Evolutionary conservation across 768 basidiomycete genomes (phyloP).

Genomic region (Amanita pallidorosea): DNA sequence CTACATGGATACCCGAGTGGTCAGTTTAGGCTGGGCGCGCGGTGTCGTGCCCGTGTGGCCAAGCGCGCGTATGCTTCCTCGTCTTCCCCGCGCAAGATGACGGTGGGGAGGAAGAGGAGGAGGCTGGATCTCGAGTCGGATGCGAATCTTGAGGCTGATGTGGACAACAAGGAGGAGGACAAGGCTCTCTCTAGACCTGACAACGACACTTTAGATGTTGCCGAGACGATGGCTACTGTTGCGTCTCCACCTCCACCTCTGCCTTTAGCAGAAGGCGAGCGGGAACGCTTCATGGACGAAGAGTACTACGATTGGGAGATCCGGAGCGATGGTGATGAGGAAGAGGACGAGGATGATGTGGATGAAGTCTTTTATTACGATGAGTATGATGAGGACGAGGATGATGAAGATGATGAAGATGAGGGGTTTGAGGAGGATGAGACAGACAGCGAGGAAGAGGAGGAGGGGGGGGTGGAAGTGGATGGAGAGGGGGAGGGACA

Average conservation of each 20-base stretch:
- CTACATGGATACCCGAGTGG: conserved; percentile 11
- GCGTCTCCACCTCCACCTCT: neutral
- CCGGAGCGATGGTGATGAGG: conserved; percentile 11
- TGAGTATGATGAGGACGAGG: conserved; percentile 9
- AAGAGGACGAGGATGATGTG: conserved; percentile 4
- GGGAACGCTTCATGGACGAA: conserved; percentile 13
- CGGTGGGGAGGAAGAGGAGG: neutral
- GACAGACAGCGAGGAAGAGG: neutral
- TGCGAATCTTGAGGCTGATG: neutral
- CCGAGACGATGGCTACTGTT: neutral
- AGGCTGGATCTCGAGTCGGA: neutral
- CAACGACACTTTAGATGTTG: neutral
- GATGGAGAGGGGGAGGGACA: neutral
- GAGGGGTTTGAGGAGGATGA: conserved; percentile 11
- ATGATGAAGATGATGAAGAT: conserved; percentile 9
- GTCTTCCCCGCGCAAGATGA: too few relatives aligned
- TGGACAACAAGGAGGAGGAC: neutral
- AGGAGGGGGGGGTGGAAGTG: neutral
- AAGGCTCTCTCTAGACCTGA: neutral
- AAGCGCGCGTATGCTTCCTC: neutral
- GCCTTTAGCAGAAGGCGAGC: neutral
- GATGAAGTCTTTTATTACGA: conserved; percentile 7
- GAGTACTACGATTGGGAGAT: conserved; percentile 15
- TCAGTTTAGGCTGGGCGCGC: conserved; percentile 1
- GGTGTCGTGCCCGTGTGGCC: neutral